Evolutionary conservation across 805 yeast species (phyloP).

Genomic region (Starmerella potacharoeniae): DNA sequence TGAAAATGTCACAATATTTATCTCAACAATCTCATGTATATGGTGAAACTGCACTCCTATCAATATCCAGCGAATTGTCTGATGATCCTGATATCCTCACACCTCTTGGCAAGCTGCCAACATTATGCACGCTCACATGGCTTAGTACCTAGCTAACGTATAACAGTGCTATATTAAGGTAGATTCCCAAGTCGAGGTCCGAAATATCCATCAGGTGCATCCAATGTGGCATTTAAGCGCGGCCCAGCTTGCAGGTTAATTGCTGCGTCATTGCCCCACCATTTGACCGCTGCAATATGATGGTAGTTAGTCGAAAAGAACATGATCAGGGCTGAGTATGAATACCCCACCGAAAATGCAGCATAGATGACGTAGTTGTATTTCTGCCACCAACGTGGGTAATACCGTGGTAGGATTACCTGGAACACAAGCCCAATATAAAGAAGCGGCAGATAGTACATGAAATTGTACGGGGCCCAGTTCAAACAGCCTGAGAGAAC

Average conservation of each 20-base stretch:
- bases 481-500: constrained; percentile 1
- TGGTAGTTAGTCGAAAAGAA: constrained; percentile 30
- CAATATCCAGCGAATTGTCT: no score
- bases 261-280: no score
- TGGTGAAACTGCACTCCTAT: no score
- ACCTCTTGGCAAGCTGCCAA: no score
- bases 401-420: constrained; percentile 34
- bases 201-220: constrained; percentile 3
- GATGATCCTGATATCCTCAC: no score
- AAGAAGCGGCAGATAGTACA: constrained; percentile 34
- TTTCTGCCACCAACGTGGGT: constrained; percentile 42
- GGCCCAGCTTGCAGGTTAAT: background rate
- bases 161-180: background rate
- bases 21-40: no score
- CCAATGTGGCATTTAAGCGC: background rate
- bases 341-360: constrained; percentile 40
- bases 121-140: no score
- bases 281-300: no score
- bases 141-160: no score
- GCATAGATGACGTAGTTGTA: constrained; percentile 41
- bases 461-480: constrained; percentile 38
- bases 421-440: constrained; percentile 34
- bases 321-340: constrained; percentile 36
- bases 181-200: constrained; percentile 9
- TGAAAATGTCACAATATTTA: no score